phyloP scores from a whole-genome alignment of 208 protist species.

The Ichthyophonus hoferi region DNA sequence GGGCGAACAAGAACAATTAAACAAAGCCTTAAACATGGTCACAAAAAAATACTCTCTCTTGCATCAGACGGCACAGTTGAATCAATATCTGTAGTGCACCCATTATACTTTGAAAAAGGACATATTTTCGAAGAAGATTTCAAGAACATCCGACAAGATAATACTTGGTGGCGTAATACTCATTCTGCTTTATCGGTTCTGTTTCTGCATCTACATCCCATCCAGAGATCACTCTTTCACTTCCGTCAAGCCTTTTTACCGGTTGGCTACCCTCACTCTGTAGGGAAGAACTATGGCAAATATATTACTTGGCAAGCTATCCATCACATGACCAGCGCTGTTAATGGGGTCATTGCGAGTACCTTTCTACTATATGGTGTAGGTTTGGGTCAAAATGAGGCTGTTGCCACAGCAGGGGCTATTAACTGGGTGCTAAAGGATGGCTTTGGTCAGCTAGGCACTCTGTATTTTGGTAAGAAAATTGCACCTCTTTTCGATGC shows the following conservation, averaged over 20 bases:
- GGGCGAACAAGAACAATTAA: neutral
- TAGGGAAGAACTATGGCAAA: neutral
- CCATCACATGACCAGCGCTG: neutral
- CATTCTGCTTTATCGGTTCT: too few species aligned
- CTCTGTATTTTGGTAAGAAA: constrained; percentile 16
- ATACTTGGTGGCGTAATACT: too few species aligned
- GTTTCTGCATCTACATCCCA: too few species aligned
- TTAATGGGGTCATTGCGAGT: constrained; percentile 10
- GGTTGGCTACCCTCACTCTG: neutral
- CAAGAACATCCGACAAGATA: too few species aligned
- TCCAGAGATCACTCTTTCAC: neutral
- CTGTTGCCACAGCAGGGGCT: neutral
- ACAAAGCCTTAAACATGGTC: neutral
- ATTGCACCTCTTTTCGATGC: constrained; percentile 14
- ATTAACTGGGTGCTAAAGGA: constrained; percentile 22
- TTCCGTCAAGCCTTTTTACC: neutral
- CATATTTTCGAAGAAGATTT: too few species aligned
- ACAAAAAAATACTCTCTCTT: neutral
- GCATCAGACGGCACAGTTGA: neutral
- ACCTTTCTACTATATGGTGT: constrained; percentile 28
- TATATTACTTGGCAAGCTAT: neutral
- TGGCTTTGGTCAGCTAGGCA: constrained; percentile 9
- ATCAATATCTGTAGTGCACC: neutral
- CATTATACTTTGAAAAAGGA: too few species aligned
- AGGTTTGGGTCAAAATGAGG: neutral